Evolutionary conservation across 1,284 basidiomycete genomes (phyloP).

Genomic region (Sutorius eximius): DNA sequence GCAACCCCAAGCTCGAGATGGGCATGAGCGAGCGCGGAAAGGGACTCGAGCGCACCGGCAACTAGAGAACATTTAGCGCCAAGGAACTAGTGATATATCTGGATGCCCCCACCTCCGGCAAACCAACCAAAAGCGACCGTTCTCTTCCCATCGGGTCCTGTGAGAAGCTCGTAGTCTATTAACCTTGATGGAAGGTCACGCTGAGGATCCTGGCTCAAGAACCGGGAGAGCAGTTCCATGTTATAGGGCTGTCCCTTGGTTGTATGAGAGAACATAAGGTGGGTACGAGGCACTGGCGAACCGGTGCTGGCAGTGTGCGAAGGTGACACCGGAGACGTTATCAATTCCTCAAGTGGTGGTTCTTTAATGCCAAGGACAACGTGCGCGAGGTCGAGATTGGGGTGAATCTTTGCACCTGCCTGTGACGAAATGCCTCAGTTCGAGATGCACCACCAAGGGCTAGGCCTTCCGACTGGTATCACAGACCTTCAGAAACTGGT

Average conservation of each 20-base stretch:
- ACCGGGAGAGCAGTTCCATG: constrained; percentile 70
- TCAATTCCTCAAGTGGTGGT: constrained; percentile 65
- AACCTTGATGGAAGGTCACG: constrained; percentile 47
- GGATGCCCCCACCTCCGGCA: constrained; percentile 65
- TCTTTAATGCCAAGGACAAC: constrained; percentile 89
- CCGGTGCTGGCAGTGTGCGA: constrained; percentile 16
- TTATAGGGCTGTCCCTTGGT: constrained; percentile 88
- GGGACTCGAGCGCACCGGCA: constrained; percentile 80
- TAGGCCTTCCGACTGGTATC: background rate
- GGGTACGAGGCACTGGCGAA: constrained; percentile 49
- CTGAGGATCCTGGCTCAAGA: constrained; percentile 41
- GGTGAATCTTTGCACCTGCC: constrained; percentile 73
- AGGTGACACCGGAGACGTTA: constrained; percentile 43
- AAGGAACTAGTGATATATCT: background rate
- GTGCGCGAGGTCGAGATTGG: constrained; percentile 63
- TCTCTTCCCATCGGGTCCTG: constrained; percentile 61
- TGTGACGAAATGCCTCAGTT: constrained; percentile 34
- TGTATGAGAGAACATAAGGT: constrained; percentile 90
- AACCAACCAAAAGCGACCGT: constrained; percentile 89
- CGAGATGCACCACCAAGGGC: background rate
- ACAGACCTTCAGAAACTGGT: constrained; percentile 65
- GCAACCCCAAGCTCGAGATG: constrained; percentile 78
- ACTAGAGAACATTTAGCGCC: constrained; percentile 43
- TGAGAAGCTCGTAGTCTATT: constrained; percentile 85
- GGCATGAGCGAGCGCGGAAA: constrained; percentile 75